Conservation (phyloP, 139 green algal species). For the Micromonas pusilla region DNA sequence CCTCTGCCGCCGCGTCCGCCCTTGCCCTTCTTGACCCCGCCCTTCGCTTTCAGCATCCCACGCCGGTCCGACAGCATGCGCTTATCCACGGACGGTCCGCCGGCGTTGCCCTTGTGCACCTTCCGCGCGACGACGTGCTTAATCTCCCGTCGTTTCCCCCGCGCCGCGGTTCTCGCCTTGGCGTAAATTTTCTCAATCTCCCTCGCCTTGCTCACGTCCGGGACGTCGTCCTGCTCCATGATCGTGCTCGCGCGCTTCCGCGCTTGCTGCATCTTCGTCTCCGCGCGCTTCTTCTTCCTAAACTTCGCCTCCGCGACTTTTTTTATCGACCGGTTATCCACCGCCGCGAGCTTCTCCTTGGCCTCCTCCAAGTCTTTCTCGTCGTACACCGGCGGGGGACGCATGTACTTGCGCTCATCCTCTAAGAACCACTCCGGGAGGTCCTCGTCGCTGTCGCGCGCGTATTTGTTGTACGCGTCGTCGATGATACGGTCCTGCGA, state of each 20-base stretch:
- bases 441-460: slow-evolving; percentile 58
- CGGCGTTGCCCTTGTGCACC: slow-evolving; percentile 17
- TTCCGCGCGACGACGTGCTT: slow-evolving; percentile 15
- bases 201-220: background rate
- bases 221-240: slow-evolving; percentile 23
- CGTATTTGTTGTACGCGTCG: slow-evolving; percentile 85
- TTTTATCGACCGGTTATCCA: slow-evolving; percentile 87
- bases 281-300: slow-evolving; percentile 62
- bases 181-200: slow-evolving; percentile 23
- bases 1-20: background rate
- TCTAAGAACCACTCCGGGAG: slow-evolving; percentile 83
- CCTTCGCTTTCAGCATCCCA: background rate
- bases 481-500: slow-evolving; percentile 54
- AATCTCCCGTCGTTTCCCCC: background rate
- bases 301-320: slow-evolving; percentile 92
- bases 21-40: background rate
- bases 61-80: slow-evolving; percentile 3
- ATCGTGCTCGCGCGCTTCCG: slow-evolving; percentile 6
- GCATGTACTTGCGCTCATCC: slow-evolving; percentile 79
- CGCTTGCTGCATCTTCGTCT: slow-evolving; percentile 14
- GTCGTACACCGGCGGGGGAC: slow-evolving; percentile 51
- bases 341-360: slow-evolving; percentile 61
- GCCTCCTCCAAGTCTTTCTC: slow-evolving; percentile 77
- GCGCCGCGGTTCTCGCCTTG: background rate
- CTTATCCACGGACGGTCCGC: slow-evolving; percentile 21